Evolutionary conservation across 768 basidiomycete genomes (phyloP).

Genomic region (Mycena maculata): DNA sequence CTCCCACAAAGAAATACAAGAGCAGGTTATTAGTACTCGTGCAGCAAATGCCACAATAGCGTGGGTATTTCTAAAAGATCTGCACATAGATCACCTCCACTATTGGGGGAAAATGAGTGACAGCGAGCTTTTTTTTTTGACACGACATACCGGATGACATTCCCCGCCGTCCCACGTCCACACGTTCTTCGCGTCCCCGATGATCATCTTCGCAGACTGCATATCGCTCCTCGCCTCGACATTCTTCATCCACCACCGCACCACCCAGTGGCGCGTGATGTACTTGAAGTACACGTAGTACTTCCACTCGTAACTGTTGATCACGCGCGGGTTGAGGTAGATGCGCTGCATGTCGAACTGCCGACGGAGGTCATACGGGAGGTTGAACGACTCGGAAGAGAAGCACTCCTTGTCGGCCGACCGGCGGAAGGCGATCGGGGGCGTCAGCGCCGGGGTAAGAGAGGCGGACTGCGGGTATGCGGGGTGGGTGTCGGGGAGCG

Average conservation of each 20-base stretch:
- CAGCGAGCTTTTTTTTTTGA: too few species aligned
- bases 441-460: slow-evolving; percentile 44
- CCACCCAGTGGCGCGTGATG: slow-evolving; percentile 50
- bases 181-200: slow-evolving; percentile 46
- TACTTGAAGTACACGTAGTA: slow-evolving; percentile 50
- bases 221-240: slow-evolving; percentile 47
- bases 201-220: slow-evolving; percentile 48
- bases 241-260: slow-evolving; percentile 53
- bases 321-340: slow-evolving; percentile 52
- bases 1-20: too few species aligned
- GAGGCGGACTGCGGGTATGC: slow-evolving; percentile 30
- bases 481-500: slow-evolving; percentile 46
- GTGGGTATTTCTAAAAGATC: neutral
- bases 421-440: slow-evolving; percentile 46
- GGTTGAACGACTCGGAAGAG: slow-evolving; percentile 53
- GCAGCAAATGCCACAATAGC: too few species aligned
- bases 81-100: slow-evolving; percentile 3
- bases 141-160: slow-evolving; percentile 43
- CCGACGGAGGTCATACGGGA: slow-evolving; percentile 57
- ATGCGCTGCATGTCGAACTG: slow-evolving; percentile 51
- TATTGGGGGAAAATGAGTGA: neutral
- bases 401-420: slow-evolving; percentile 45
- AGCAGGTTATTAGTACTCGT: too few species aligned
- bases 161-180: slow-evolving; percentile 51
- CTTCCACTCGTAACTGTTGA: slow-evolving; percentile 51